Percentiles rank a stretch among this genome's conserved stretches.
Conservation (phyloP, 805 yeast species). For the Pichia pseudocactophila region DNA sequence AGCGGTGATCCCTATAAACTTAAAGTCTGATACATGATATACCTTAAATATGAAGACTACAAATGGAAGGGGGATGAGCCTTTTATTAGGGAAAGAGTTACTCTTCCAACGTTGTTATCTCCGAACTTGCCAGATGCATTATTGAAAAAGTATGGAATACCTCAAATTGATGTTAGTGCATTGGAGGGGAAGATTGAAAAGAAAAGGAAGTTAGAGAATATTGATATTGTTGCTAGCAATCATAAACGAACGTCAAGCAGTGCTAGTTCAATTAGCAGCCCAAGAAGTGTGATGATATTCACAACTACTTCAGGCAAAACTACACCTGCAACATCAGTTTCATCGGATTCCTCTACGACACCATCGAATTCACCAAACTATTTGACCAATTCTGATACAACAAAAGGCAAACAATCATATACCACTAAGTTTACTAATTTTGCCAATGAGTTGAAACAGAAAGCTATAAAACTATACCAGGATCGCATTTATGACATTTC, state of each 20-base stretch:
- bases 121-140: neutral
- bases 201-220: neutral
- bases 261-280: neutral
- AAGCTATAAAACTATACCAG: conserved; percentile 10
- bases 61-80: neutral
- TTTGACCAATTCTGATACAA: too few relatives aligned
- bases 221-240: neutral
- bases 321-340: too few relatives aligned
- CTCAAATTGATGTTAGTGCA: neutral
- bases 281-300: neutral
- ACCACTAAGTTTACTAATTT: conserved; percentile 10
- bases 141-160: neutral
- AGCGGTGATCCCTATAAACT: too few relatives aligned
- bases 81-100: neutral
- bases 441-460: conserved; percentile 15
- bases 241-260: neutral
- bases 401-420: neutral
- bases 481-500: conserved; percentile 10
- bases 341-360: too few relatives aligned
- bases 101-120: neutral
- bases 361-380: too few relatives aligned
- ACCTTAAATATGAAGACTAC: neutral
- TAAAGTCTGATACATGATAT: too few relatives aligned
- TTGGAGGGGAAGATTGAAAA: neutral
- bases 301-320: too few relatives aligned